phyloP scores from a whole-genome alignment of 1,284 basidiomycete species.

The Ganoderma sinense region DNA sequence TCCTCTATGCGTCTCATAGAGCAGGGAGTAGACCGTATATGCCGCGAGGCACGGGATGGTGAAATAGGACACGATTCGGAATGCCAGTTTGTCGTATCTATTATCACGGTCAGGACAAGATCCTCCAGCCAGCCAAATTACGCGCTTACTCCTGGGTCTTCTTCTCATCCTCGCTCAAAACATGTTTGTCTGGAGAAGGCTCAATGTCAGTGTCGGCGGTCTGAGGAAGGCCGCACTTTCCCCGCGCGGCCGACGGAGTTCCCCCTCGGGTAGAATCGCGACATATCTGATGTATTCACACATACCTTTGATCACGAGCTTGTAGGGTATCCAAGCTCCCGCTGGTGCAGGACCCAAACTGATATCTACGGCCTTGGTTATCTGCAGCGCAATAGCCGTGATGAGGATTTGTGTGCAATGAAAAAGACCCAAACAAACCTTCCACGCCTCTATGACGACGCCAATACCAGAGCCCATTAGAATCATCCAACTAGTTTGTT shows the following conservation, averaged over 20 bases:
- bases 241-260: not conserved
- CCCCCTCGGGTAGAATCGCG: not conserved
- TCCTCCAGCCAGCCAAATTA: not conserved
- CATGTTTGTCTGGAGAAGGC: constrained; percentile 81
- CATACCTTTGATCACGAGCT: constrained; percentile 80
- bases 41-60: constrained; percentile 85
- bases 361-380: constrained; percentile 90
- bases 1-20: constrained; percentile 90
- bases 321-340: constrained; percentile 80
- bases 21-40: constrained; percentile 89
- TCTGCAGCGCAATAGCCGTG: constrained; percentile 47
- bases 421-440: constrained; percentile 56
- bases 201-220: not conserved
- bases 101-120: constrained; percentile 27
- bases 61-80: constrained; percentile 90
- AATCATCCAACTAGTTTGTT: constrained; percentile 97
- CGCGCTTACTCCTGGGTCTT: constrained; percentile 92
- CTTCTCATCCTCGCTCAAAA: constrained; percentile 93
- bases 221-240: not conserved
- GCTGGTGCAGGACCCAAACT: constrained; percentile 63
- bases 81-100: constrained; percentile 87
- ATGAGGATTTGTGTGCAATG: not conserved
- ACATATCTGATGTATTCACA: not conserved
- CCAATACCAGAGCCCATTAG: constrained; percentile 89
- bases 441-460: constrained; percentile 95